A percentile compares a stretch with the other conserved stretches of the same genome.
Conservation (phyloP, 1,139 yeast genomes). For the Geotrichum carabidarum region DNA sequence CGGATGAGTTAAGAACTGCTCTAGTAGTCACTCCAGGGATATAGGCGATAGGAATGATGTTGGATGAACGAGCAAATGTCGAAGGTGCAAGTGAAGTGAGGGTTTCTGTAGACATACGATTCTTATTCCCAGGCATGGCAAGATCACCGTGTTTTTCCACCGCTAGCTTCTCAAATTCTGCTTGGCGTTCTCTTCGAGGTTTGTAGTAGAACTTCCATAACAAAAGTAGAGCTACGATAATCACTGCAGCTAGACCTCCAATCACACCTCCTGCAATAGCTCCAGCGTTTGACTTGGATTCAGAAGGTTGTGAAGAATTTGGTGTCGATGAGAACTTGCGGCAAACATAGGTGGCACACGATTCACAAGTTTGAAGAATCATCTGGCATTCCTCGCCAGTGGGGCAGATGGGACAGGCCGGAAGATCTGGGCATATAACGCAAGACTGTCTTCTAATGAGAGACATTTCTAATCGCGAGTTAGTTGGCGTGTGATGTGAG, state of each 20-base stretch:
- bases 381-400: conserved; percentile 30
- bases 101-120: conserved; percentile 18
- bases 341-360: conserved; percentile 31
- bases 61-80: conserved; percentile 65
- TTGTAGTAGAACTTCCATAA: conserved; percentile 33
- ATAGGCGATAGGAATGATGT: conserved; percentile 87
- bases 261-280: conserved; percentile 41
- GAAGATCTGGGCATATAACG: conserved; percentile 19
- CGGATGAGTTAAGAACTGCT: conserved; percentile 9
- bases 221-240: conserved; percentile 26
- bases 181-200: conserved; percentile 19
- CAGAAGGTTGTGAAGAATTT: conserved; percentile 6
- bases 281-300: conserved; percentile 26
- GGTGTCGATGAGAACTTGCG: conserved; percentile 17
- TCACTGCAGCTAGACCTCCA: conserved; percentile 36
- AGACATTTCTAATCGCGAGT: not conserved
- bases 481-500: no score
- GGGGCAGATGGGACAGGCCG: conserved; percentile 32
- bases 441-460: conserved; percentile 5
- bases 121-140: conserved; percentile 19
- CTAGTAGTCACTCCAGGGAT: conserved; percentile 69
- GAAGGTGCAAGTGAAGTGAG: conserved; percentile 19
- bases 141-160: no score
- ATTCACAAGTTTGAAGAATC: conserved; percentile 32
- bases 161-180: not conserved